Percentiles rank a stretch among this genome's conserved stretches.
Evolutionary conservation across 2,329 filamentous ascomycete species (phyloP).

Genomic region (Karstenula rhodostoma): DNA sequence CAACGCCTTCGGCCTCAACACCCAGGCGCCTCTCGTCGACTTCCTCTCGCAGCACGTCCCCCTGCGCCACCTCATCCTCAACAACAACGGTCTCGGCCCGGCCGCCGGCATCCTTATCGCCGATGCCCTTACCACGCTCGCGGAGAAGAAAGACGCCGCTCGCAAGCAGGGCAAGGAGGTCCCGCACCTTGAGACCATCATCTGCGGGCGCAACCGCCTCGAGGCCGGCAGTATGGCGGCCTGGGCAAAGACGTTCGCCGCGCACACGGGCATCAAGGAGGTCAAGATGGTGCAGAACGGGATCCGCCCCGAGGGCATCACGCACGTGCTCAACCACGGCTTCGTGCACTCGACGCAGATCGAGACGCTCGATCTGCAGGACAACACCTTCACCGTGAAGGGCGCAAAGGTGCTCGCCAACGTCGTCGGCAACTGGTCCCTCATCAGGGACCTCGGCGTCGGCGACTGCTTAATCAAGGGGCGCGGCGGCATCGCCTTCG

Average conservation of each 20-base stretch:
- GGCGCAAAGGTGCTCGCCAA: constrained; percentile 81
- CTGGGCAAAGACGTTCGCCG: constrained; percentile 87
- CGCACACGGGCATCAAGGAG: constrained; percentile 80
- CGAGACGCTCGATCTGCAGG: constrained; percentile 86
- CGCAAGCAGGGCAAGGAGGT: constrained; percentile 75
- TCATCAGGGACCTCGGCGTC: constrained; percentile 82
- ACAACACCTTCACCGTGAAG: constrained; percentile 91
- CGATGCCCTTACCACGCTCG: constrained; percentile 82
- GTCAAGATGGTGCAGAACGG: constrained; percentile 99
- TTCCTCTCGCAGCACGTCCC: constrained; percentile 90
- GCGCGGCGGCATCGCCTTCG: constrained; percentile 78
- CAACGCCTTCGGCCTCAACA: constrained; percentile 97
- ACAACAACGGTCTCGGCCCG: constrained; percentile 97
- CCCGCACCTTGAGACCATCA: constrained; percentile 90
- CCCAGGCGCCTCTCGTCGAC: constrained; percentile 87
- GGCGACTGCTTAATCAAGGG: constrained; percentile 86
- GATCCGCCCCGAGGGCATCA: constrained; percentile 92
- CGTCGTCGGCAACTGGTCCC: constrained; percentile 76
- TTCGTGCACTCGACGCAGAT: constrained; percentile 74
- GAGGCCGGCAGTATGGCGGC: constrained; percentile 97
- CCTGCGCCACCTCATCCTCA: constrained; percentile 91
- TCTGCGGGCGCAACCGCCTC: constrained; percentile 93
- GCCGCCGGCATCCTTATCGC: constrained; percentile 89
- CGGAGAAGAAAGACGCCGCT: constrained; percentile 82
- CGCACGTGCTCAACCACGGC: constrained; percentile 79